A percentile compares a stretch with the other conserved stretches of the same genome.
phyloP scores from a whole-genome alignment of 2,329 filamentous ascomycete genomes.

The Magnaporthiopsis rhizophila region DNA sequence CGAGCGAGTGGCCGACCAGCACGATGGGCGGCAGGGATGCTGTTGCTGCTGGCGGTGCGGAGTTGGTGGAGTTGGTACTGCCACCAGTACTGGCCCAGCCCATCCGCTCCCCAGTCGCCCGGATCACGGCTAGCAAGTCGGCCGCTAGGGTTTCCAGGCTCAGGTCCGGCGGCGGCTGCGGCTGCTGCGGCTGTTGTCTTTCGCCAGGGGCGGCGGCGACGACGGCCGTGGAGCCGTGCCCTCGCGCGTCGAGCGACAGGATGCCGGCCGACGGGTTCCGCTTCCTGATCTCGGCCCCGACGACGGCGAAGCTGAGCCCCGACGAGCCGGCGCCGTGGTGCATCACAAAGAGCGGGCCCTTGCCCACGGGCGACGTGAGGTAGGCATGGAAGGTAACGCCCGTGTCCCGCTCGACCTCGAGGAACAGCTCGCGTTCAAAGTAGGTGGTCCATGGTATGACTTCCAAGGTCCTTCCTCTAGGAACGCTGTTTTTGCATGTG shows the following conservation, averaged over 20 bases:
- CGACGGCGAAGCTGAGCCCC: conserved; percentile 80
- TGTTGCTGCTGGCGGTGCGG: too few species aligned
- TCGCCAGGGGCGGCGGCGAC: conserved; percentile 29
- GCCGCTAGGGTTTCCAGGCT: conserved; percentile 62
- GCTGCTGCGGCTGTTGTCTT: conserved; percentile 20
- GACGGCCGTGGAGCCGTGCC: conserved; percentile 62
- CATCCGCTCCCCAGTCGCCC: conserved; percentile 59
- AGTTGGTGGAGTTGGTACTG: too few species aligned
- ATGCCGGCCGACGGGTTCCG: conserved; percentile 73
- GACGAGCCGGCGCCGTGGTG: conserved; percentile 95
- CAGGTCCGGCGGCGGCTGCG: conserved; percentile 45
- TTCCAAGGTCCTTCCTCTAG: conserved; percentile 48
- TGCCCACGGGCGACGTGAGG: conserved; percentile 68
- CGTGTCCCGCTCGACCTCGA: conserved; percentile 39
- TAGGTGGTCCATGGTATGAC: conserved; percentile 81
- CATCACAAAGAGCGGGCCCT: conserved; percentile 79
- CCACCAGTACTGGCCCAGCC: conserved; percentile 47
- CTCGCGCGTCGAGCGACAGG: conserved; percentile 76
- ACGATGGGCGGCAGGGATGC: conserved; percentile 59
- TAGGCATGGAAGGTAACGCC: conserved; percentile 75
- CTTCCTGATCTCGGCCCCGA: conserved; percentile 69
- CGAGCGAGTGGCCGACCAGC: conserved; percentile 85
- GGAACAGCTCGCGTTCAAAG: conserved; percentile 79
- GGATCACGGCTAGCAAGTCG: conserved; percentile 65
- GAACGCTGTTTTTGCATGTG: conserved; percentile 27